Conservation (phyloP, 164 flowering plant species). For the Stephania yunnanensis region DNA sequence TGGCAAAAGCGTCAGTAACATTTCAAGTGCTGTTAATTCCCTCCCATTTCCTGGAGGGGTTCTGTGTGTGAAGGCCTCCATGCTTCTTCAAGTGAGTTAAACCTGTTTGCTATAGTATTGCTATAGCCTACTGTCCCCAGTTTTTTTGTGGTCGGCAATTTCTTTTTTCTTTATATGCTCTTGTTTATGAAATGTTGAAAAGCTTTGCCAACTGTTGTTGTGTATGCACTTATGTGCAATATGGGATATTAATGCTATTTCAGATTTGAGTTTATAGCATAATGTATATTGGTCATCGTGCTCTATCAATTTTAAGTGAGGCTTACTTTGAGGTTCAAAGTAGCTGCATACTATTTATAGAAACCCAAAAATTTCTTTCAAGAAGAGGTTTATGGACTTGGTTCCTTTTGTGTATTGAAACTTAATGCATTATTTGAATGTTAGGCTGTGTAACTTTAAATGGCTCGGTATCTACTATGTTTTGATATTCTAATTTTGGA, state of each 20-base stretch:
- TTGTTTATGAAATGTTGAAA: background rate
- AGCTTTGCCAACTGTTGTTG: background rate
- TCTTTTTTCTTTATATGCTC: background rate
- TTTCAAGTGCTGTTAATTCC: constrained; percentile 31
- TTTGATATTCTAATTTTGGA: too few relatives aligned
- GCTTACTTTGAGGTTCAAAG: too few relatives aligned
- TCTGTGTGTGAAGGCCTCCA: constrained; percentile 91
- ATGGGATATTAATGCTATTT: background rate
- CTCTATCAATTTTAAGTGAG: too few relatives aligned
- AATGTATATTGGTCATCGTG: too few relatives aligned
- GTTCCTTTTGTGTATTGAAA: background rate
- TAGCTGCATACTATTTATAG: too few relatives aligned
- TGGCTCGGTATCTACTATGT: background rate
- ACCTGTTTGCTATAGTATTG: background rate
- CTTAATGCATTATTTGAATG: background rate
- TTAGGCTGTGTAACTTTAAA: background rate
- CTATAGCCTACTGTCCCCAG: background rate
- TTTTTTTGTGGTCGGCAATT: background rate
- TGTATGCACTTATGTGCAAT: background rate
- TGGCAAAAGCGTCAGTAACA: constrained; percentile 40
- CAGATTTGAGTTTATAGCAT: background rate
- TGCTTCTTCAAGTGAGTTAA: constrained; percentile 80
- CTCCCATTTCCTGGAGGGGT: constrained; percentile 61
- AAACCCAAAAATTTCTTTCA: background rate
- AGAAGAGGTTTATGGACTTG: background rate